phyloP scores from a whole-genome alignment of 257 asterid genomes.

The Vinca minor region DNA sequence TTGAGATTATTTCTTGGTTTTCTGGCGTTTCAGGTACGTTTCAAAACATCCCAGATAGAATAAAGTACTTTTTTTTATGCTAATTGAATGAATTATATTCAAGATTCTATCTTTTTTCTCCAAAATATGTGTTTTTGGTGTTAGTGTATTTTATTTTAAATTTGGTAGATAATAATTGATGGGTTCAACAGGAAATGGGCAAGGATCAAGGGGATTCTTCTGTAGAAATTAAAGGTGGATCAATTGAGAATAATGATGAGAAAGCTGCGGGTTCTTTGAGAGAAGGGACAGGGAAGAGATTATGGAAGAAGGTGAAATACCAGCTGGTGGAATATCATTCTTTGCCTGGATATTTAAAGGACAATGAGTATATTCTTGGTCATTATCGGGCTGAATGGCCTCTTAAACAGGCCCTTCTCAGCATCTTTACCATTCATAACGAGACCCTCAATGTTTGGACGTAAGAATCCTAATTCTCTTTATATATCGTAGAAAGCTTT shows the following conservation, averaged over 20 bases:
- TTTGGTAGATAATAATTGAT: not conserved
- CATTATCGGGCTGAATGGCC: conserved; percentile 93
- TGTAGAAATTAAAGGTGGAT: conserved; percentile 21
- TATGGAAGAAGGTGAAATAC: conserved; percentile 88
- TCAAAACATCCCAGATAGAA: not conserved
- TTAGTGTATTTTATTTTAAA: not conserved
- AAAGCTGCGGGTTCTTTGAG: conserved; percentile 15
- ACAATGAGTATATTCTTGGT: conserved; percentile 73
- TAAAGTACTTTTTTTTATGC: not conserved
- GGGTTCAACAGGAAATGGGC: conserved; percentile 42
- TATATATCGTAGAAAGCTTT: not conserved
- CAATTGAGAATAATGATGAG: conserved; percentile 28
- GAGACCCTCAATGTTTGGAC: conserved; percentile 99
- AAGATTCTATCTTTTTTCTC: not conserved
- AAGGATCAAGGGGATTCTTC: conserved; percentile 21
- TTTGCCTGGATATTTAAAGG: conserved; percentile 89
- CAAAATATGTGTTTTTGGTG: not conserved
- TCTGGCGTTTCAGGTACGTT: conserved; percentile 20
- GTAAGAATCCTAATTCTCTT: conserved; percentile 34
- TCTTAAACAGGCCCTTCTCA: conserved; percentile 63
- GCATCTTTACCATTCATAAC: conserved; percentile 83
- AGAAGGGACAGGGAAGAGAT: conserved; percentile 57
- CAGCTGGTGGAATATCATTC: conserved; percentile 93
- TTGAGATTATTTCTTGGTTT: not conserved
- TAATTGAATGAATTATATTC: not conserved